phyloP scores from a whole-genome alignment of 2,329 filamentous ascomycete genomes.

The Aspergillus novofumigatus region DNA sequence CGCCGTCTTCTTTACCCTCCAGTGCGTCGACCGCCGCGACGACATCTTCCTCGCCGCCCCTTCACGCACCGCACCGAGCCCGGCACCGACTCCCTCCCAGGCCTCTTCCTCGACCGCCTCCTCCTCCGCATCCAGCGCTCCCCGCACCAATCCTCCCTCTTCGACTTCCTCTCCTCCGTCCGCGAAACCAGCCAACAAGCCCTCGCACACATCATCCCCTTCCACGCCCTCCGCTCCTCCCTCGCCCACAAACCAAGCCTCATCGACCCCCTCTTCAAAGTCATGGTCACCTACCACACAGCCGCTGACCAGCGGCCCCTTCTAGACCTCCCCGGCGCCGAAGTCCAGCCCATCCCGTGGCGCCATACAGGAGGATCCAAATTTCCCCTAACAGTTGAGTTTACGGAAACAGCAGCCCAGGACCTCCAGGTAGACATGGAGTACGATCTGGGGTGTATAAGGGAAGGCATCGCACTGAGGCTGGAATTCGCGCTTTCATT shows the following conservation, averaged over 20 bases:
- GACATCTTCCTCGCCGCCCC: neutral
- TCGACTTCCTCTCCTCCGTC: neutral
- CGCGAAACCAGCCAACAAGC: neutral
- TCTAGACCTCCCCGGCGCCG: neutral
- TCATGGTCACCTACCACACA: neutral
- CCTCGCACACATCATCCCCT: neutral
- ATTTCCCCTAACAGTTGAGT: neutral
- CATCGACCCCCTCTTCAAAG: neutral
- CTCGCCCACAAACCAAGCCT: neutral
- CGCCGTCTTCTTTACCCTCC: neutral
- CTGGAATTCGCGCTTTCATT: neutral
- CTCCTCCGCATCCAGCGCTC: neutral
- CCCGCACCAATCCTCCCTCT: neutral
- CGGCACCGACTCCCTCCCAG: neutral
- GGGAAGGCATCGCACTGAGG: neutral
- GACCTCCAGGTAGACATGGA: neutral
- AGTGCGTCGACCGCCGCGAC: neutral
- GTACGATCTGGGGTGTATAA: neutral
- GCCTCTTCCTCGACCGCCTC: neutral
- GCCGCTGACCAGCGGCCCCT: neutral
- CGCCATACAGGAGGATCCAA: neutral
- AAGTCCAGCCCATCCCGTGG: neutral
- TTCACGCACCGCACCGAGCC: neutral
- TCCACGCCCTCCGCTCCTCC: neutral
- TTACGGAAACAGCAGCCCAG: neutral